Evolutionary conservation across 2,329 filamentous ascomycete genomes (phyloP).

Genomic region (Diplodia mutila): DNA sequence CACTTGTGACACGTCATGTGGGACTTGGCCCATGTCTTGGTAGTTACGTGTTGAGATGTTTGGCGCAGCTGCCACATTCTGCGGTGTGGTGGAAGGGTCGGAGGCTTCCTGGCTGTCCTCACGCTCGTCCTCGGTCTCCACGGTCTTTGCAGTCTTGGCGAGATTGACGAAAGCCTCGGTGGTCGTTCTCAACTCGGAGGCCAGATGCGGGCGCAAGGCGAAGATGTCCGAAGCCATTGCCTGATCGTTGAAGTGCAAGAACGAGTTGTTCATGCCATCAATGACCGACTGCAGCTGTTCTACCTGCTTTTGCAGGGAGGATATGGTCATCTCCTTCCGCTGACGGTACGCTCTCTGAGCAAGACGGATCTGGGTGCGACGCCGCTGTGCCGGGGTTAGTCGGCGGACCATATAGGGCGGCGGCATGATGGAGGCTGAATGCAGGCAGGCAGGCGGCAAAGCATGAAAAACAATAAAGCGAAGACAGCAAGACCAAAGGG

Average conservation of each 20-base stretch:
- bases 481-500: neutral
- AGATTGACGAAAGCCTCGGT: constrained; percentile 63
- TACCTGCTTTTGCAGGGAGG: constrained; percentile 71
- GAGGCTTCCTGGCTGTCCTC: constrained; percentile 39
- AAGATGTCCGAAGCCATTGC: constrained; percentile 56
- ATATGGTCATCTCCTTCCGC: constrained; percentile 81
- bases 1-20: neutral
- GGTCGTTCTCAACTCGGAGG: constrained; percentile 59
- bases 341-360: constrained; percentile 84
- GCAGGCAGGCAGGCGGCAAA: neutral
- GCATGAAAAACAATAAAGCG: neutral
- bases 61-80: constrained; percentile 17
- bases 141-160: constrained; percentile 48
- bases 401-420: constrained; percentile 17
- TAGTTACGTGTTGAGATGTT: constrained; percentile 31
- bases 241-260: constrained; percentile 63
- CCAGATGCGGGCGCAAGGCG: constrained; percentile 60
- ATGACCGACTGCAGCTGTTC: constrained; percentile 70
- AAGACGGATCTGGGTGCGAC: constrained; percentile 83
- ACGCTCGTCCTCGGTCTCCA: constrained; percentile 33
- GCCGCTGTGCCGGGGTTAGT: constrained; percentile 57
- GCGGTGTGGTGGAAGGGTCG: neutral
- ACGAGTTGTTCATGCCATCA: constrained; percentile 73
- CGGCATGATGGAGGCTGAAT: neutral
- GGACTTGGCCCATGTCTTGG: constrained; percentile 37